Base-by-base conservation (phyloP, 768 basidiomycete species). In the Mycena maculata region DNA sequence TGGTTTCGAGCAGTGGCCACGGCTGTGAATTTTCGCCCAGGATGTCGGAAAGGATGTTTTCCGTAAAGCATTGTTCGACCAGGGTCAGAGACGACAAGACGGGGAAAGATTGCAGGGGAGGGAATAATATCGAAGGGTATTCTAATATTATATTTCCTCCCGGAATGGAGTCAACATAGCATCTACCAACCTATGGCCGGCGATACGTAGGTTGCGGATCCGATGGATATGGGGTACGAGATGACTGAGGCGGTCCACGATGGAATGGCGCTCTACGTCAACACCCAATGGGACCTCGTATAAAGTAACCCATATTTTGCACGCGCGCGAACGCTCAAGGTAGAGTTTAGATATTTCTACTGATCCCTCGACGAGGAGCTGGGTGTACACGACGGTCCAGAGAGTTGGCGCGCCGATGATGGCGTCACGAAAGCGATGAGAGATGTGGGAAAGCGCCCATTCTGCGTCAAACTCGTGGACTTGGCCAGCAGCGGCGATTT, bases 51-150 rank as follows among this genome's bases (percentile, higher is more conserved):
- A 58, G 22, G 38, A 65, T 22, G 4, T 13, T 16, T 7, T 27
- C 4, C 7, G 56, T 45, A 22, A 52, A 50, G 50, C 63, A 65
- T 31, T 25, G 22, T 11, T 59, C 13, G 41, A 65, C 42, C n/a
- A 65, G 39, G 28, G 56, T 15, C 9, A 58, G 12, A 20, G 48
- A 65, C 38, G 56, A 44, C 1, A 65, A 56, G 15, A 56, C 39
- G 6, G 63, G 56, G 27, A 65, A 57, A 22, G 33, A 23, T n/a
- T n/a, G 28, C 10, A 44, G 33, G n/a, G 44, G 54, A 7, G 38
- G 44, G 33, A 25, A 13, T 20, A 41, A 22, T 39, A 50, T 39
- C 53, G 10, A 42, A 4, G 55, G 44, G 25, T 55, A 27, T 33
- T 63, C 52, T 30, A 55, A 48, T 39, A 11, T 28, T 0, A 48